phyloP scores from a whole-genome alignment of 352 stramenopile species.

The Phytophthora quininea region DNA sequence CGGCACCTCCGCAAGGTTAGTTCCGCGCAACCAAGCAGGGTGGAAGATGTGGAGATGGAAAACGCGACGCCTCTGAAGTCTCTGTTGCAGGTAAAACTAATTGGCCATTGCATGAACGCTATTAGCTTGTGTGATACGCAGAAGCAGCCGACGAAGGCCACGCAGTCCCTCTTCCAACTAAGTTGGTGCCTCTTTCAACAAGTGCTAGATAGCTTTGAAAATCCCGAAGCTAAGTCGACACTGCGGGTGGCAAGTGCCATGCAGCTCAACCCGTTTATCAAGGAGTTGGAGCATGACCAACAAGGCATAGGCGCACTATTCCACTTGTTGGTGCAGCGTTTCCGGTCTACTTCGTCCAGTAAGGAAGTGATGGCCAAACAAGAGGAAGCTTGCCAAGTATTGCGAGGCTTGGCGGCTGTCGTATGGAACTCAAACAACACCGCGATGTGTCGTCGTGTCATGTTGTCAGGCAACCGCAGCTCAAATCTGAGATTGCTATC shows the following conservation, averaged over 20 bases:
- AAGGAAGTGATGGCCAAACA: slow-evolving; percentile 36
- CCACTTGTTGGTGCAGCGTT: slow-evolving; percentile 55
- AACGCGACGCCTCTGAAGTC: slow-evolving; percentile 15
- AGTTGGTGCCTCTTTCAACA: slow-evolving; percentile 71
- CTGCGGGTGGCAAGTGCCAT: slow-evolving; percentile 44
- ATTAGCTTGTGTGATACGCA: slow-evolving; percentile 51
- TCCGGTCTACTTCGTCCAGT: slow-evolving; percentile 35
- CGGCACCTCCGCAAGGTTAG: slow-evolving; percentile 50
- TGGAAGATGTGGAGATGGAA: slow-evolving; percentile 25
- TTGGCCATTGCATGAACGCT: slow-evolving; percentile 57
- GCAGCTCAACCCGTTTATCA: slow-evolving; percentile 48
- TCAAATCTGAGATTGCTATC: slow-evolving; percentile 39
- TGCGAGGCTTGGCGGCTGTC: slow-evolving; percentile 52
- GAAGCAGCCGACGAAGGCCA: slow-evolving; percentile 7
- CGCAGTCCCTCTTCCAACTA: slow-evolving; percentile 55
- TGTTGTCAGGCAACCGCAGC: slow-evolving; percentile 29
- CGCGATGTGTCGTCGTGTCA: slow-evolving; percentile 56
- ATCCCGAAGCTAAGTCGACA: slow-evolving; percentile 31
- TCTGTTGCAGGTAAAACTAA: slow-evolving; percentile 55
- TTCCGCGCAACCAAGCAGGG: not conserved
- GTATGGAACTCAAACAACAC: slow-evolving; percentile 61
- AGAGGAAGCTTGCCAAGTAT: slow-evolving; percentile 46
- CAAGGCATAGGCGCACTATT: slow-evolving; percentile 57
- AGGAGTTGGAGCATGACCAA: slow-evolving; percentile 57
- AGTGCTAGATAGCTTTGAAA: slow-evolving; percentile 53